Conservation (phyloP, 2,329 filamentous ascomycete species). For the Fusarium odoratissimum region DNA sequence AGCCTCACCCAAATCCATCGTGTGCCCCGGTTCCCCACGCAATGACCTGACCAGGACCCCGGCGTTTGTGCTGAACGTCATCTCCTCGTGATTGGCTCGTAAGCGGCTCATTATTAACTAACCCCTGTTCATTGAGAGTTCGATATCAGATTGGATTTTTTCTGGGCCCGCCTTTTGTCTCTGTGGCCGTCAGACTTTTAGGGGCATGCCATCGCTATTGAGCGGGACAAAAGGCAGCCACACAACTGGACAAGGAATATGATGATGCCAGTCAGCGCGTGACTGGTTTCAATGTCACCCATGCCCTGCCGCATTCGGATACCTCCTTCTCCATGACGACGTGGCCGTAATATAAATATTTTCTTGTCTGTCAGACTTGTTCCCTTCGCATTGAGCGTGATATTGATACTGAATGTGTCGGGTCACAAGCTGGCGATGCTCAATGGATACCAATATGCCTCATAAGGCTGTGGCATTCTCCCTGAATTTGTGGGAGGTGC, state of each 20-base stretch:
- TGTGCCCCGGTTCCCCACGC: conserved; percentile 43
- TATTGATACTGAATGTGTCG: neutral
- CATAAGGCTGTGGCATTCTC: conserved; percentile 24
- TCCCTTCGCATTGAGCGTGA: neutral
- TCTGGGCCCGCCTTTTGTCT: conserved; percentile 32
- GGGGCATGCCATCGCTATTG: conserved; percentile 29
- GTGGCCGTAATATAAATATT: conserved; percentile 26
- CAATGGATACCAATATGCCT: conserved; percentile 20
- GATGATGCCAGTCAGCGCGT: conserved; percentile 43
- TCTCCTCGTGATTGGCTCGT: conserved; percentile 50
- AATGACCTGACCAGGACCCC: conserved; percentile 41
- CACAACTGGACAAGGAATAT: conserved; percentile 32
- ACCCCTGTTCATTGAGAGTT: conserved; percentile 48
- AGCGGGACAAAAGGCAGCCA: conserved; percentile 38
- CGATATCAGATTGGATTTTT: conserved; percentile 53
- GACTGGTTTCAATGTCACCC: conserved; percentile 42
- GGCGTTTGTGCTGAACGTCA: conserved; percentile 50
- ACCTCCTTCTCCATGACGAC: conserved; percentile 36
- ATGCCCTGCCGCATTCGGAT: conserved; percentile 35
- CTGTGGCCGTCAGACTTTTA: conserved; percentile 37
- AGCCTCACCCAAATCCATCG: neutral
- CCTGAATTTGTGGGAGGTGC: conserved; percentile 5
- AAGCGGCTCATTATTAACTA: conserved; percentile 39
- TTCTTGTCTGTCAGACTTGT: neutral
- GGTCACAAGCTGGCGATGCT: neutral